Evolutionary conservation across 2,329 filamentous ascomycete genomes (phyloP).

Genomic region (Penicillium sp.): DNA sequence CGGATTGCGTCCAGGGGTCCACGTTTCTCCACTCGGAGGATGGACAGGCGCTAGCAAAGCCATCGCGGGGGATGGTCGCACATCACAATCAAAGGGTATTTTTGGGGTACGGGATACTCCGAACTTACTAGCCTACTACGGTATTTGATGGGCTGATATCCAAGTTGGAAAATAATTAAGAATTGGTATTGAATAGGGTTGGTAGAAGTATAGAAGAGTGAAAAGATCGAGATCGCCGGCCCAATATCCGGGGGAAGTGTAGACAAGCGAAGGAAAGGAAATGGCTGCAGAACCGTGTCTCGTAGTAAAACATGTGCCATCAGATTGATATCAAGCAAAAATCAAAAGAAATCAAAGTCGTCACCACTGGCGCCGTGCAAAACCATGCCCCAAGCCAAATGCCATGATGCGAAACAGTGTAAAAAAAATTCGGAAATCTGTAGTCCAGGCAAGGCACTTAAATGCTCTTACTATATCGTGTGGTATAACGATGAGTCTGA

Average conservation of each 20-base stretch:
- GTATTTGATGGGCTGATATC: too few species aligned
- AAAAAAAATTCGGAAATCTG: neutral
- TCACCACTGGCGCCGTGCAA: constrained; percentile 15
- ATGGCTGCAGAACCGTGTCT: constrained; percentile 10
- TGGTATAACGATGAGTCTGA: constrained; percentile 4
- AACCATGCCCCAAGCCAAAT: constrained; percentile 9
- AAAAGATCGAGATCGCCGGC: constrained; percentile 1
- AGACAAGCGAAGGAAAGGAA: neutral
- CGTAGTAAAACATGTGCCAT: constrained; percentile 11
- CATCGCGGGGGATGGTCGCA: constrained; percentile 24
- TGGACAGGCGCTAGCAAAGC: constrained; percentile 14
- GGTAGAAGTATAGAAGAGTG: neutral
- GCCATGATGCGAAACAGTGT: constrained; percentile 10
- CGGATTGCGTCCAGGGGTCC: neutral
- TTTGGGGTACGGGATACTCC: constrained; percentile 2
- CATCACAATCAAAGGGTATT: constrained; percentile 23
- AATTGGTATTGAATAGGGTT: neutral
- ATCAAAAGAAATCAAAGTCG: constrained; percentile 4
- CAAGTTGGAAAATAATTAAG: neutral
- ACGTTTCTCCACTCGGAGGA: neutral
- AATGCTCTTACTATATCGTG: neutral
- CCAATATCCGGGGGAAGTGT: neutral
- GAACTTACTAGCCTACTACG: neutral
- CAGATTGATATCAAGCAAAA: constrained; percentile 1
- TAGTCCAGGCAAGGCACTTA: neutral